Conservation (phyloP, 1,284 basidiomycete species). For the Trametes hirsuta region DNA sequence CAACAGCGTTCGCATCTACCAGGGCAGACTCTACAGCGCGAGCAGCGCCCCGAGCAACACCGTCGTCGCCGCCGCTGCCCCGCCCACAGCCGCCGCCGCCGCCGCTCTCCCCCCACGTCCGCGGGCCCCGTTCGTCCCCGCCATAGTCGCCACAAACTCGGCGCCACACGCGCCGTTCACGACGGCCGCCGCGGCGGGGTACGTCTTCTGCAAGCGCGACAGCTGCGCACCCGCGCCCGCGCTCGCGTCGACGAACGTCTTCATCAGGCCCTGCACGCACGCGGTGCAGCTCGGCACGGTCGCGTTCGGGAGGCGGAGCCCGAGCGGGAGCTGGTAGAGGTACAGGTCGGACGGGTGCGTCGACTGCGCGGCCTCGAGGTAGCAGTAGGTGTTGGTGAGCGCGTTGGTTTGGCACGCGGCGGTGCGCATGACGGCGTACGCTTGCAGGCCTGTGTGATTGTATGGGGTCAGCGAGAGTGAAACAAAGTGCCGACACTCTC, state of each 20-base stretch:
- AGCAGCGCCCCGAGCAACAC: constrained; percentile 1
- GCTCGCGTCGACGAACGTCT: constrained; percentile 40
- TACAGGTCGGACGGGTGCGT: constrained; percentile 63
- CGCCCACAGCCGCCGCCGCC: neutral
- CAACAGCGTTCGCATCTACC: neutral
- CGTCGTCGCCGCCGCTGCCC: neutral
- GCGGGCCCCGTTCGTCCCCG: neutral
- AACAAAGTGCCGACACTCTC: neutral
- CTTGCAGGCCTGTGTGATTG: constrained; percentile 49
- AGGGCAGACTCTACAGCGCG: neutral
- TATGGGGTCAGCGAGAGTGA: neutral
- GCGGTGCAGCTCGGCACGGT: constrained; percentile 55
- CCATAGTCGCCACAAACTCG: constrained; percentile 32
- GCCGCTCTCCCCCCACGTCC: neutral
- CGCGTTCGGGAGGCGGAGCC: constrained; percentile 49
- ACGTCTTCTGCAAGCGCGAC: constrained; percentile 43
- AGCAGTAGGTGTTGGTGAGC: constrained; percentile 67
- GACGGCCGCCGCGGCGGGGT: constrained; percentile 37
- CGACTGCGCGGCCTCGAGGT: constrained; percentile 57
- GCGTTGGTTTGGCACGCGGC: constrained; percentile 60
- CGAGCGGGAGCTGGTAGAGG: constrained; percentile 67
- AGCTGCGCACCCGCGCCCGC: constrained; percentile 18
- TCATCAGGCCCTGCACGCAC: constrained; percentile 61
- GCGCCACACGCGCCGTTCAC: constrained; percentile 41
- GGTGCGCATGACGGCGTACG: constrained; percentile 60